These are phyloP conservation scores for Tylopilus vinaceipallidus DNA, from an alignment of 768 basidiomycete genomes.

Conservation along the genomic window DNA sequence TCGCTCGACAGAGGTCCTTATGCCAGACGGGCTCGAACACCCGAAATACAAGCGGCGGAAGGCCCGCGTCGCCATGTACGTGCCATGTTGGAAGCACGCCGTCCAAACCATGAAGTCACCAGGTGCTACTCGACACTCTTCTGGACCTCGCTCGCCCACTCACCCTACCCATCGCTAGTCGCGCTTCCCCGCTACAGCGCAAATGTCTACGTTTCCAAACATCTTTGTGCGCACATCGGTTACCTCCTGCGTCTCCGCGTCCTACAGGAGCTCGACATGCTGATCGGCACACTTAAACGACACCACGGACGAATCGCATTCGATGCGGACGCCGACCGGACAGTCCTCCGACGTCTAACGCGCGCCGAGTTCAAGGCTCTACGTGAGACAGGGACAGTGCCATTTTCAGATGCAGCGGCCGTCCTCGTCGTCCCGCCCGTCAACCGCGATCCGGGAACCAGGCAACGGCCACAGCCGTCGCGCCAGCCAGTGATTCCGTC, in stretches of 20 bases:
- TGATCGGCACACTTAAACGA: conserved; percentile 36
- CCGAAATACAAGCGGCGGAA: conserved; percentile 52
- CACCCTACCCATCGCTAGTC: conserved; percentile 2
- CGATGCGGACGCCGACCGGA: conserved; percentile 22
- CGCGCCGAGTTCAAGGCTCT: conserved; percentile 55
- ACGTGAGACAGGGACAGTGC: conserved; percentile 44
- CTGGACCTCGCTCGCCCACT: conserved; percentile 6
- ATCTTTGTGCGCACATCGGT: conserved; percentile 53
- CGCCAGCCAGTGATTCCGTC: conserved; percentile 35
- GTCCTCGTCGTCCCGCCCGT: conserved; percentile 67
- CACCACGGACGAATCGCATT: not conserved
- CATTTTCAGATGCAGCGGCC: conserved; percentile 57
- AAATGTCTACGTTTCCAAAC: conserved; percentile 37
- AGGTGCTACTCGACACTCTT: conserved; percentile 28
- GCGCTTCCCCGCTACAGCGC: conserved; percentile 27
- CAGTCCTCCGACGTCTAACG: conserved; percentile 63
- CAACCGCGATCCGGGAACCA: conserved; percentile 50
- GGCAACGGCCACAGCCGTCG: conserved; percentile 40
- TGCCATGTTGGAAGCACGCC: conserved; percentile 58
- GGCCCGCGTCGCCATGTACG: conserved; percentile 47
- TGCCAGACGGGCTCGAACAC: conserved; percentile 69
- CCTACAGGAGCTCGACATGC: conserved; percentile 69
- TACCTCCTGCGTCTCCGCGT: conserved; percentile 72
- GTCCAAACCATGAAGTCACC: conserved; percentile 38
- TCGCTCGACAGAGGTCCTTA: conserved; percentile 29